Evolutionary conservation across 306 rosid genomes (phyloP), one percentile per base, ranked within the genome.

Genomic region (Leucaena leucocephala): DNA sequence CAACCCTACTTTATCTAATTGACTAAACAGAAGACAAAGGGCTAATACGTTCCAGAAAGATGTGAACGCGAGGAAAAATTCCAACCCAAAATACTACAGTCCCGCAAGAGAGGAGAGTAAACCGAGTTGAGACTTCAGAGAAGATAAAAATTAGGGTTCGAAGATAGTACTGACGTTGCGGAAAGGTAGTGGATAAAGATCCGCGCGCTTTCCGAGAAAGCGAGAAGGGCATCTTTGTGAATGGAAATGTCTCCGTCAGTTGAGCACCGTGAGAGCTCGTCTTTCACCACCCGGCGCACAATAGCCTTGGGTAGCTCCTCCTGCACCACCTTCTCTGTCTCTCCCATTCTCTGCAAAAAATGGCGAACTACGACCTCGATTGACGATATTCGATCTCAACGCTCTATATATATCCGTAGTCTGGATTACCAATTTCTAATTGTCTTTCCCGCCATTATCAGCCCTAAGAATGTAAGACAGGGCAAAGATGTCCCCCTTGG

Each of bases 211-310:
- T 93, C 98, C 34, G 93, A 87, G 90, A 93, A 91, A 22, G 99
- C 97, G 6, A 85, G 85, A 77, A 95, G 92, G 21, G 96, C 82
- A 58, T 93, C 98, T 69, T 88, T 93, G 88, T 89, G 86, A 58
- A 95, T 38, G 55, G 81, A 46, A 15, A 95, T 84, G 82, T 93
- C 99, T 46, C 83, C 90, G 46, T 88, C 92, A 0, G 66, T 81
- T 70, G 94, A 85, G 85, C 95, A 92, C 33, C 86, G 86, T 4
- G 88, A 85, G 1, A 95, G 92, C 89, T 88, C 90, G 50, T 95
- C 94, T 87, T 95, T 95, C 85, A 95, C 97, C 76, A 95, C 94
- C 3, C 99, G 94, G 70, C 97, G 94, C 76, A 93, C 99, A 62
- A 93, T 91, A 59, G 96, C 21, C 86, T 78, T 89, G 3, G 99